Conservation (phyloP, 169 alveolate genomes). For the Eimeria sp. region DNA sequence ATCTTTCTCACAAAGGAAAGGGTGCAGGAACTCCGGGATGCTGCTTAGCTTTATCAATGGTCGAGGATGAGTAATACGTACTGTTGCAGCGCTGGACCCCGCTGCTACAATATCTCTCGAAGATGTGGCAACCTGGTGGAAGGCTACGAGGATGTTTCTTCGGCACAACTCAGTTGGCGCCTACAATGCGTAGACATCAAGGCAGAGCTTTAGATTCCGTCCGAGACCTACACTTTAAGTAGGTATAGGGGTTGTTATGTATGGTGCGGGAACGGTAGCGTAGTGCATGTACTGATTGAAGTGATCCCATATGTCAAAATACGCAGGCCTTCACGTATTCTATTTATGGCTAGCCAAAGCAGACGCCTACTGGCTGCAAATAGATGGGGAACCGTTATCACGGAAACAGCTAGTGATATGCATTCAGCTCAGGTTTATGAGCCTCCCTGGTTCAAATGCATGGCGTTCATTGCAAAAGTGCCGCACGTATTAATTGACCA, state of each 20-base stretch:
- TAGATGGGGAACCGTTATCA: not conserved
- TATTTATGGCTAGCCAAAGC: not conserved
- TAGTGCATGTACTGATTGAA: not conserved
- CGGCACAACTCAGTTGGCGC: conserved; percentile 61
- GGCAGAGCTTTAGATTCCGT: not conserved
- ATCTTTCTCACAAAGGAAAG: conserved; percentile 19
- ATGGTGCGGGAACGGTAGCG: not conserved
- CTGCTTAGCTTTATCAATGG: conserved; percentile 21
- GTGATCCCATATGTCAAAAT: not conserved
- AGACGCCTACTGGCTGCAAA: not conserved
- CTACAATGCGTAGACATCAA: not conserved
- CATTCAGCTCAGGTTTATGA: not conserved
- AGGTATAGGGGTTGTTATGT: not conserved
- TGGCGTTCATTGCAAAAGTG: not conserved
- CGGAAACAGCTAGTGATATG: not conserved
- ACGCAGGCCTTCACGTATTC: not conserved
- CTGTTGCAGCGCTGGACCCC: conserved; percentile 39
- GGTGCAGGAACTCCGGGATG: conserved; percentile 61
- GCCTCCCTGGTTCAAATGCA: not conserved
- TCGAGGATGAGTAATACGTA: conserved; percentile 40
- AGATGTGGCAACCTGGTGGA: not conserved
- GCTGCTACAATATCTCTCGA: conserved; percentile 44
- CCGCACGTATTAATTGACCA: not conserved
- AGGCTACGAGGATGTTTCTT: conserved; percentile 50
- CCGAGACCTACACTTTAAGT: not conserved